Conservation (phyloP, 441 rosid species). For the Theobroma grandiflorum region DNA sequence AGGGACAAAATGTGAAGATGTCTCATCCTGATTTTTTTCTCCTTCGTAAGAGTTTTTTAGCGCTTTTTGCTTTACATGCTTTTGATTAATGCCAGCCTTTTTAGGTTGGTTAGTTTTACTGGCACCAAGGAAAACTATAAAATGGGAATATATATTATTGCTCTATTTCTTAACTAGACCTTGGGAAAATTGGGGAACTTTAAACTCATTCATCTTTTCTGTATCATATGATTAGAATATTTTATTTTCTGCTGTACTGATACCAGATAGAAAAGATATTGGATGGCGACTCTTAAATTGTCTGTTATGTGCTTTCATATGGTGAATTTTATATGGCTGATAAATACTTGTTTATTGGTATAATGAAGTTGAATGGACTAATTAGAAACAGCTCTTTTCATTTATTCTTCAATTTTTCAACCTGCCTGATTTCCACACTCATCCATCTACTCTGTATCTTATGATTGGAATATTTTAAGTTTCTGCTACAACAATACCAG, state of each 20-base stretch:
- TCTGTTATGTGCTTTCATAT: neutral
- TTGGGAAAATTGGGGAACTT: neutral
- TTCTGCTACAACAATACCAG: neutral
- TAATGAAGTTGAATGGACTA: neutral
- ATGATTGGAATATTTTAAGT: neutral
- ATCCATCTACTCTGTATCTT: neutral
- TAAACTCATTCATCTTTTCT: neutral
- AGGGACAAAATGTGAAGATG: neutral
- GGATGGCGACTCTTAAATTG: neutral
- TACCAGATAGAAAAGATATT: neutral
- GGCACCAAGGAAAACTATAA: neutral
- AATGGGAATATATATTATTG: neutral
- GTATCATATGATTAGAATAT: neutral
- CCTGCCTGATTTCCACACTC: neutral
- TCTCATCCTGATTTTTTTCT: neutral
- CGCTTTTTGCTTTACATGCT: neutral
- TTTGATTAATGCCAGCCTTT: neutral
- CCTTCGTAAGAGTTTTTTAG: neutral
- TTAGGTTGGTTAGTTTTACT: conserved; percentile 13
- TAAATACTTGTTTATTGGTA: neutral
- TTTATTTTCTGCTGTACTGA: neutral
- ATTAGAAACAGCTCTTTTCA: neutral
- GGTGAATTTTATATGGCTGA: neutral
- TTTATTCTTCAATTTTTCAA: neutral
- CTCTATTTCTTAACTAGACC: neutral